Evolutionary conservation across 768 basidiomycete genomes (phyloP).

Genomic region (Pleurotus djamor): DNA sequence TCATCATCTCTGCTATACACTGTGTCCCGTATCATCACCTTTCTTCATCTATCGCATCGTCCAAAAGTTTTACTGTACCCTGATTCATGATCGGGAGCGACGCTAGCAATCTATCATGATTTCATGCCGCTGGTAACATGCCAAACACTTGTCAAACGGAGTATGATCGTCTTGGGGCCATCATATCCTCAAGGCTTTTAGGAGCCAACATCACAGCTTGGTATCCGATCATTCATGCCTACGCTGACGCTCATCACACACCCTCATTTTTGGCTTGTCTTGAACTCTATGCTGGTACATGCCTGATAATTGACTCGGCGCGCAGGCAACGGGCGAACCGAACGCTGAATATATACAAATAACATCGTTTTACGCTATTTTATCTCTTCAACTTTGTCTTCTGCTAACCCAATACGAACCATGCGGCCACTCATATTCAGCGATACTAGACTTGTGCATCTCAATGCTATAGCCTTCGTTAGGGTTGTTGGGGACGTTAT

Average conservation of each 20-base stretch:
- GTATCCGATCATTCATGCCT: too few relatives aligned
- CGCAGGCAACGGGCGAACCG: background rate
- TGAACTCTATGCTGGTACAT: too few relatives aligned
- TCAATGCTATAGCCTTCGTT: constrained; percentile 89
- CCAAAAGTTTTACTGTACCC: background rate
- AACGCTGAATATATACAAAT: background rate
- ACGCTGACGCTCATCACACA: too few relatives aligned
- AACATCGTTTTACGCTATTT: background rate
- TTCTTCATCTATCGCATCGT: background rate
- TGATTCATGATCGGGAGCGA: too few relatives aligned
- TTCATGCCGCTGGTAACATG: too few relatives aligned
- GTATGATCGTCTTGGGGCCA: too few relatives aligned
- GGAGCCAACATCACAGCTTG: too few relatives aligned
- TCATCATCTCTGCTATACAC: background rate
- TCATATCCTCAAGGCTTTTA: too few relatives aligned
- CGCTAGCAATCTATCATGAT: too few relatives aligned
- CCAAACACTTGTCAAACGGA: too few relatives aligned
- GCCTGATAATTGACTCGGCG: too few relatives aligned
- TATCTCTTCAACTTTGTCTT: constrained; percentile 8
- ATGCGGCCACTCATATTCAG: constrained; percentile 81
- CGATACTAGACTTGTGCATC: constrained; percentile 80
- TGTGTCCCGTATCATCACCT: background rate
- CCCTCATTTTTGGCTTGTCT: too few relatives aligned
- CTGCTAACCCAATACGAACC: constrained; percentile 74
- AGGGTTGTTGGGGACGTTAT: constrained; percentile 79